Evolutionary conservation across 2,329 filamentous ascomycete species (phyloP), one percentile per base, ranked within the genome.

Genomic region (Botrytis hyacinthi): DNA sequence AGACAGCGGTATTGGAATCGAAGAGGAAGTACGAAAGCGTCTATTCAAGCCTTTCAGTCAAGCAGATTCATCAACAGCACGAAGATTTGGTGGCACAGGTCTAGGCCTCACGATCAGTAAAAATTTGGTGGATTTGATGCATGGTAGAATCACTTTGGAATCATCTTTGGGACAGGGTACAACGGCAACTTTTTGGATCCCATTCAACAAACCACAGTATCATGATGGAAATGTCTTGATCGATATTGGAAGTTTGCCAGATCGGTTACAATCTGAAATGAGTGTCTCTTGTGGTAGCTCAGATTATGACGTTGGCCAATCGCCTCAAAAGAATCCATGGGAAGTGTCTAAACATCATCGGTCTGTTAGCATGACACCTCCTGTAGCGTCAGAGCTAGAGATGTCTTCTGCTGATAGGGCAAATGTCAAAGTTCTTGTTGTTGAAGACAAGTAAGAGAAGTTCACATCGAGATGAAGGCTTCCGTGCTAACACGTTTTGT

Each of bases 41-140:
- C 84, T 95, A 1, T 96, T 95, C 82, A 90, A 91, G 76, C 93
- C 93, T 0, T 96, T 95, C 81, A 93, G 90, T 75, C 93, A 96
- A 81, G 93, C 92, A 7, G 93, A 95, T 79, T 89, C 92, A 1
- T 94, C 92, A 5, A 95, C 93, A 0, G 92, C 92, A 29, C 86
- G 92, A 71, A 87, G 90, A n/a, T 95, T 94, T 80, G 92, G 92
- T 57, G 93, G 93, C 1, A 95, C 92, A 1, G 93, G 92, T 1
- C 83, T 95, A 0, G 93, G 93, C 0, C 82, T 95, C 75, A 93
- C 92, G 2, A 95, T 95, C 77, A 93, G 90, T 83, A 95, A 95
- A 81, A 94, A 94, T 75, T 84, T 94, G 9, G 86, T 95, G 4
- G 91, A 94, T 74, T 82, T 95, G 40, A 95, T 96, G 93, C 88